A percentile compares a stretch with the other conserved stretches of the same genome.
Conservation (phyloP, 225 moss, liverwort and hornwort genomes). For the Ulota crispa region DNA sequence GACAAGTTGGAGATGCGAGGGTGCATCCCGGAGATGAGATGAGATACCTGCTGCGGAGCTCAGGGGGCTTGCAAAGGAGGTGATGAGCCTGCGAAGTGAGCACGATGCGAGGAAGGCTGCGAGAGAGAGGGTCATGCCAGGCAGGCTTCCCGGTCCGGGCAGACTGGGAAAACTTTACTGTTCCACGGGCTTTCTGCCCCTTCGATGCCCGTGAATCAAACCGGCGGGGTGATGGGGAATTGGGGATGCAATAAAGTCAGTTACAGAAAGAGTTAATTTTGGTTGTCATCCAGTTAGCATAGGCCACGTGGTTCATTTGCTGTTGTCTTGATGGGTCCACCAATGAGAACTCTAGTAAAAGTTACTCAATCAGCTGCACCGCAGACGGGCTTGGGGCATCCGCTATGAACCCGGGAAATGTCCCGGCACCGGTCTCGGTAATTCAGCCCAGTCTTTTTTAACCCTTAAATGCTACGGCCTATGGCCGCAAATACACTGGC, state of each 20-base stretch:
- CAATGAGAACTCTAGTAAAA: too few relatives aligned
- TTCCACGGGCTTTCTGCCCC: background rate
- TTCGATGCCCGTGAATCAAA: background rate
- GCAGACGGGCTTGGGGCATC: too few relatives aligned
- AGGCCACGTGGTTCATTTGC: background rate
- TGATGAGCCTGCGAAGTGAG: background rate
- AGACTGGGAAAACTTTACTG: background rate
- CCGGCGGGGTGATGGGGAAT: background rate
- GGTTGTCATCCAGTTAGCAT: background rate
- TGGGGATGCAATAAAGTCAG: background rate
- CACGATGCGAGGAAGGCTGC: too few relatives aligned
- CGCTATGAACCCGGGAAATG: too few relatives aligned
- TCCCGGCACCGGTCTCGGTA: too few relatives aligned
- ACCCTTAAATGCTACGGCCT: too few relatives aligned
- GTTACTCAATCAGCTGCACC: too few relatives aligned
- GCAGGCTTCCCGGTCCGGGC: background rate
- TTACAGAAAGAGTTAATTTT: background rate
- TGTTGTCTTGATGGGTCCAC: too few relatives aligned
- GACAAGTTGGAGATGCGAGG: slow-evolving; percentile 21
- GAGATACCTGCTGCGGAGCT: background rate
- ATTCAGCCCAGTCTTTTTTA: too few relatives aligned
- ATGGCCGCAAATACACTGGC: too few relatives aligned
- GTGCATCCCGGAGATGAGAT: background rate
- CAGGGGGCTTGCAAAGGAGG: background rate
- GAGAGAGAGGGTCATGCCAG: background rate